phyloP scores from a whole-genome alignment of 495 filamentous ascomycete species.

The Xylaria scruposa region DNA sequence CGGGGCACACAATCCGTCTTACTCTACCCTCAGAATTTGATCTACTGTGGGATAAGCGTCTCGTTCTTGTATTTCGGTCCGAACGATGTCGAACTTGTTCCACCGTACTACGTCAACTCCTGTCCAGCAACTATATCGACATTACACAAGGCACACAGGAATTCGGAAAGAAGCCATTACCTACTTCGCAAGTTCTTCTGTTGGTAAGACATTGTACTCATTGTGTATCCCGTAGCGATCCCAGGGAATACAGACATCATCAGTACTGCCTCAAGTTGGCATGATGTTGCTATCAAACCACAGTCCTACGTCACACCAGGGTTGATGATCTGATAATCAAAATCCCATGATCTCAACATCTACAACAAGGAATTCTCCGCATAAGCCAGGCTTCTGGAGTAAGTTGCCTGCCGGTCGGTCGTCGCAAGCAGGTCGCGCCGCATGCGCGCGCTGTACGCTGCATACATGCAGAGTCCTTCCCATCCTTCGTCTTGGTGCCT shows the following conservation, averaged over 20 bases:
- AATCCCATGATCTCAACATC: not conserved
- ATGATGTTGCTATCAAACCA: not conserved
- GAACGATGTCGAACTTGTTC: not conserved
- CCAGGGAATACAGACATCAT: not conserved
- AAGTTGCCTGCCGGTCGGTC: not conserved
- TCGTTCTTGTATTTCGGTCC: not conserved
- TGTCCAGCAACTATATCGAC: not conserved
- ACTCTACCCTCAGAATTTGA: not conserved
- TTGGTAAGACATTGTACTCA: too few species aligned
- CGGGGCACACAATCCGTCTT: constrained; percentile 14
- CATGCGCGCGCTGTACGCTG: not conserved
- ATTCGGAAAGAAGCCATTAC: not conserved
- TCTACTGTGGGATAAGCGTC: not conserved
- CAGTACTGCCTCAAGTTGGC: not conserved
- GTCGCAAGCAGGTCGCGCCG: not conserved
- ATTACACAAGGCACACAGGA: not conserved
- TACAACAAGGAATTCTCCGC: not conserved
- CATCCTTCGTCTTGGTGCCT: not conserved
- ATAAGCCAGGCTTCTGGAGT: not conserved
- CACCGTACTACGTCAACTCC: not conserved
- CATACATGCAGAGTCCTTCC: not conserved
- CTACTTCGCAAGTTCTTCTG: not conserved
- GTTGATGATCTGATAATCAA: not conserved
- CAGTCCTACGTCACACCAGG: not conserved
- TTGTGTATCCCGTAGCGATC: not conserved